Conservation (phyloP, 2,329 filamentous ascomycete genomes). For the Tolypocladium ovalisporum region DNA sequence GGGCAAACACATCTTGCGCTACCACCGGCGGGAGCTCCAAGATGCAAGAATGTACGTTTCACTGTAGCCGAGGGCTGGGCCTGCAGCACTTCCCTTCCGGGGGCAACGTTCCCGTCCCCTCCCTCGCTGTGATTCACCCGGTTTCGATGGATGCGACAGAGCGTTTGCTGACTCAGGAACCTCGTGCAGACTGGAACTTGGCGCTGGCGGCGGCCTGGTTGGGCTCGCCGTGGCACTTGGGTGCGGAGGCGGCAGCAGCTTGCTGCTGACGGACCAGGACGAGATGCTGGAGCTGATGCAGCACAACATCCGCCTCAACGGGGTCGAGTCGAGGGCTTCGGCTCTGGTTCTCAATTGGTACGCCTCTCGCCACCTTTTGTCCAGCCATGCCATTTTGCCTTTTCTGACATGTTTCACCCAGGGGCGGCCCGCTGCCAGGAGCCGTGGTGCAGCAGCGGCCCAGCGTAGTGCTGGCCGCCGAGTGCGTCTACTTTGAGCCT, state of each 20-base stretch:
- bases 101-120: neutral
- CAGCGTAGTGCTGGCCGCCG: constrained; percentile 81
- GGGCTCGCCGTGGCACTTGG: constrained; percentile 52
- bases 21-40: constrained; percentile 51
- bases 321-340: constrained; percentile 49
- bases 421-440: constrained; percentile 49
- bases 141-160: neutral
- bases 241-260: constrained; percentile 37
- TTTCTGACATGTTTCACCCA: constrained; percentile 15
- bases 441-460: constrained; percentile 47
- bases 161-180: constrained; percentile 10
- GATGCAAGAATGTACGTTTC: constrained; percentile 61
- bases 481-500: constrained; percentile 96
- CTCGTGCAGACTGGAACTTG: constrained; percentile 66
- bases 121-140: neutral
- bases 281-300: constrained; percentile 81
- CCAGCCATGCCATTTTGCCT: neutral
- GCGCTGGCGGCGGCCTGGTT: constrained; percentile 83
- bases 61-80: constrained; percentile 2
- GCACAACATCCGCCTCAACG: constrained; percentile 77
- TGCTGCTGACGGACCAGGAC: constrained; percentile 78
- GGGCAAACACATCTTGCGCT: constrained; percentile 72
- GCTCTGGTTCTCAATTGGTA: constrained; percentile 75
- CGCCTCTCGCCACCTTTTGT: neutral
- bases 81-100: constrained; percentile 2